A percentile compares a stretch with the other conserved stretches of the same genome.
Conservation (phyloP, 73 alveolate species). For the Paramecium caudatum region DNA sequence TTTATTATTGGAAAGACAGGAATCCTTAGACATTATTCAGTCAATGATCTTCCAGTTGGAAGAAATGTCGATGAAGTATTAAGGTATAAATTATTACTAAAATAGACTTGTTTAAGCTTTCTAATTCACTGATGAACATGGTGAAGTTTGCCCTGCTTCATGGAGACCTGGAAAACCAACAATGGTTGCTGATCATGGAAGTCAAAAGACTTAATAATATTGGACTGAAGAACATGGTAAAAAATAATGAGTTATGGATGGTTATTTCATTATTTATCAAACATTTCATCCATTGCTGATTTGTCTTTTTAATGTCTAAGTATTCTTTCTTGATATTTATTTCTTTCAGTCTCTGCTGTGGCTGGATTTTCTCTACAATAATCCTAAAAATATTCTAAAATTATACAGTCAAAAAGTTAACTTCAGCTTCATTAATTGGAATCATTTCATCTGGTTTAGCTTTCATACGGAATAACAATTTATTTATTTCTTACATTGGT, state of each 20-base stretch:
- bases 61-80: conserved; percentile 95
- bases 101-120: conserved; percentile 92
- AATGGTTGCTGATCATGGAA: conserved; percentile 89
- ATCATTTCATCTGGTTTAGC: conserved; percentile 25
- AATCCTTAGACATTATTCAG: conserved; percentile 92
- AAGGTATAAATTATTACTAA: conserved; percentile 73
- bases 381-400: conserved; percentile 4
- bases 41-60: conserved; percentile 98
- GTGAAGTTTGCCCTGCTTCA: conserved; percentile 98
- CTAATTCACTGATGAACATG: conserved; percentile 97
- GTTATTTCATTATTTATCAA: conserved; percentile 12
- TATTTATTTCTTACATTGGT: conserved; percentile 71
- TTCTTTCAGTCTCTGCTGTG: conserved; percentile 61
- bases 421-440: conserved; percentile 65
- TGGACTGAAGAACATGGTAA: conserved; percentile 89
- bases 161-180: conserved; percentile 97
- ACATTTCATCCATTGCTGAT: conserved; percentile 19
- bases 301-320: conserved; percentile 22
- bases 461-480: conserved; percentile 46
- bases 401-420: conserved; percentile 26
- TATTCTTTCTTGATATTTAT: conserved; percentile 10
- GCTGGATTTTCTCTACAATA: conserved; percentile 79
- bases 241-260: conserved; percentile 71
- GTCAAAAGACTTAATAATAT: conserved; percentile 80
- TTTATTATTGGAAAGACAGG: conserved; percentile 96